A percentile compares a stretch with the other conserved stretches of the same genome.
Conservation (phyloP, 208 protist species). For the Wallacemonas sp. region DNA sequence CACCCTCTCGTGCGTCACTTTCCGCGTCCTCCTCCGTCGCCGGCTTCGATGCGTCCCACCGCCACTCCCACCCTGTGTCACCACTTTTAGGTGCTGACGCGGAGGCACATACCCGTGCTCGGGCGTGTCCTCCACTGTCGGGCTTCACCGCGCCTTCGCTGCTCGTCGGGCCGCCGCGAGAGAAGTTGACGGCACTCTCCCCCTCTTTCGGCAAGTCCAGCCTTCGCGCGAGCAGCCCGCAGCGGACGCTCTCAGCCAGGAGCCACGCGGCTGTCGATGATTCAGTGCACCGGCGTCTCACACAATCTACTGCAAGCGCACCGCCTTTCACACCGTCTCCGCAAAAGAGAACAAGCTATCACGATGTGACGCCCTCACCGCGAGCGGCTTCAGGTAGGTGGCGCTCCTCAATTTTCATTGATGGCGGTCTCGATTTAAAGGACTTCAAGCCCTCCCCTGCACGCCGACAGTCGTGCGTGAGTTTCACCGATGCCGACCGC, state of each 20-base stretch:
- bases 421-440: background rate
- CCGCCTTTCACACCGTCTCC: background rate
- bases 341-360: too few relatives aligned
- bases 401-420: constrained; percentile 5
- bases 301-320: too few relatives aligned
- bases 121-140: too few relatives aligned
- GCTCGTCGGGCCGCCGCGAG: background rate
- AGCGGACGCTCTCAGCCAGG: too few relatives aligned
- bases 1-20: too few relatives aligned
- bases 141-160: too few relatives aligned
- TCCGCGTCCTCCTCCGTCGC: background rate
- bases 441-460: background rate
- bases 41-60: background rate
- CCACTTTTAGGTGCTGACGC: too few relatives aligned
- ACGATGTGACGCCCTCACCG: background rate
- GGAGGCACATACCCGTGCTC: too few relatives aligned
- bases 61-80: background rate
- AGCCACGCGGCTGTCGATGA: too few relatives aligned
- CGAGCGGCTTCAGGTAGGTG: background rate
- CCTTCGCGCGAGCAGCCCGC: too few relatives aligned
- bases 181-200: background rate
- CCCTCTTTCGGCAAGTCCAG: too few relatives aligned
- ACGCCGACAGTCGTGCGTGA: constrained; percentile 12
- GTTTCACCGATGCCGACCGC: constrained; percentile 11
- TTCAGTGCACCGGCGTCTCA: too few relatives aligned